phyloP scores from a whole-genome alignment of 139 green algal species.

The Tetradesmus obliquus region DNA sequence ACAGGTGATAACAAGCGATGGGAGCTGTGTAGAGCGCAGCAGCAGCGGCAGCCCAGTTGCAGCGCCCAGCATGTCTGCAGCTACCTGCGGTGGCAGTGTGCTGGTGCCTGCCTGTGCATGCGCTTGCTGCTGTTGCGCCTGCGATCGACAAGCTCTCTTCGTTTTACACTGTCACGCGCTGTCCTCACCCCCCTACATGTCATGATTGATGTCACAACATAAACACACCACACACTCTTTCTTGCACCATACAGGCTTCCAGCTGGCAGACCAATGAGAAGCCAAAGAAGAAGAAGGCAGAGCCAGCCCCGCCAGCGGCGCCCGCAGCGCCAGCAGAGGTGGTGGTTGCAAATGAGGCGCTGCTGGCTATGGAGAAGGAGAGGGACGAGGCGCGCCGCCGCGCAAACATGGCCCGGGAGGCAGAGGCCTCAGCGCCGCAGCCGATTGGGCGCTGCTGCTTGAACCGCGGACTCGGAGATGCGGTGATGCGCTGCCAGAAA shows the following conservation, averaged over 20 bases:
- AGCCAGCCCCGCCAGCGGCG: background rate
- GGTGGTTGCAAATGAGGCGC: background rate
- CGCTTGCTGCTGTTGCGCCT: background rate
- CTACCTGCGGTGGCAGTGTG: no score
- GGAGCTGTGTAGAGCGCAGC: no score
- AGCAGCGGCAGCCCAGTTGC: no score
- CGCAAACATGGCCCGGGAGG: background rate
- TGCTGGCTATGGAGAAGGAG: background rate
- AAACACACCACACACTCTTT: background rate
- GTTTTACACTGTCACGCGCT: no score
- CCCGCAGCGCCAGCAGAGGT: background rate
- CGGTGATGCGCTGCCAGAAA: background rate
- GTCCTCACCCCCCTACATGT: no score
- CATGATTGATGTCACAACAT: background rate
- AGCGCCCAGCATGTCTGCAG: no score
- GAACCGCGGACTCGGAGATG: background rate
- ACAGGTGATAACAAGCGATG: no score
- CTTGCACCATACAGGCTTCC: background rate
- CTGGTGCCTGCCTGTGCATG: background rate
- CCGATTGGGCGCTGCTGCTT: conserved; percentile 32
- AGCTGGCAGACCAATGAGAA: background rate
- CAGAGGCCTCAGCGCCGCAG: background rate
- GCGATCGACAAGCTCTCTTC: background rate
- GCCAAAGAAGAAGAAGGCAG: background rate
- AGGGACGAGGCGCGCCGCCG: background rate